phyloP scores from a whole-genome alignment of 2,329 filamentous ascomycete species.

The Phoma sp. region DNA sequence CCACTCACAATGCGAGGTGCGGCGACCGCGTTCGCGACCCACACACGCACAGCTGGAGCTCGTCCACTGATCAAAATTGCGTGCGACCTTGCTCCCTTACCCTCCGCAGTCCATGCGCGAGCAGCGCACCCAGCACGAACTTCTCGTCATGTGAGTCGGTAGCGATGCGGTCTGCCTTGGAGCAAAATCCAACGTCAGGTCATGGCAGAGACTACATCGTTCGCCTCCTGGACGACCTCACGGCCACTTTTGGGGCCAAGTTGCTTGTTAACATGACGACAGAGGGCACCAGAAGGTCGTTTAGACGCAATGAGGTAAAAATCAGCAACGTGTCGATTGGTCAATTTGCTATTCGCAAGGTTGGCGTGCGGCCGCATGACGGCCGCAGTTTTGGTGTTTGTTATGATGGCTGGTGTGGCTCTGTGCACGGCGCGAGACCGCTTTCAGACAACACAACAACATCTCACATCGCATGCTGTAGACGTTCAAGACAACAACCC shows the following conservation, averaged over 20 bases:
- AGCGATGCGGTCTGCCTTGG: conserved; percentile 44
- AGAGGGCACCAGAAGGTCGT: conserved; percentile 25
- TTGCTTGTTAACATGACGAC: conserved; percentile 25
- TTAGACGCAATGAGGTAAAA: conserved; percentile 26
- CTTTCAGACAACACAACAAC: conserved; percentile 37
- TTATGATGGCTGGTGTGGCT: conserved; percentile 41
- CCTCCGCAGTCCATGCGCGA: conserved; percentile 42
- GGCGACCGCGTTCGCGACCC: conserved; percentile 41
- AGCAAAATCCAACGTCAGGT: conserved; percentile 50
- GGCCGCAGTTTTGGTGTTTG: conserved; percentile 43
- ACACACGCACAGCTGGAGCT: conserved; percentile 44
- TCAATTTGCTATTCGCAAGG: conserved; percentile 39
- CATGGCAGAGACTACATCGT: conserved; percentile 22
- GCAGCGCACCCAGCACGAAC: conserved; percentile 48
- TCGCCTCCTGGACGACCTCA: conserved; percentile 12
- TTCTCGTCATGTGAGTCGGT: conserved; percentile 49
- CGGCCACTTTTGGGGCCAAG: conserved; percentile 26
- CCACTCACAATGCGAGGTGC: conserved; percentile 29
- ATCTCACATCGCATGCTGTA: conserved; percentile 22
- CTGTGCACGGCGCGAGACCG: conserved; percentile 38
- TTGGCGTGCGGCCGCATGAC: conserved; percentile 36
- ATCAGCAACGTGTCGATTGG: conserved; percentile 37
- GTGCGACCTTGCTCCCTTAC: conserved; percentile 41
- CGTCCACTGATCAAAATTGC: conserved; percentile 49
- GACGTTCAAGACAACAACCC: conserved; percentile 1